These are phyloP conservation scores for Baorangia bicolor DNA, from an alignment of 768 basidiomycete species.

Conservation along the genomic window DNA sequence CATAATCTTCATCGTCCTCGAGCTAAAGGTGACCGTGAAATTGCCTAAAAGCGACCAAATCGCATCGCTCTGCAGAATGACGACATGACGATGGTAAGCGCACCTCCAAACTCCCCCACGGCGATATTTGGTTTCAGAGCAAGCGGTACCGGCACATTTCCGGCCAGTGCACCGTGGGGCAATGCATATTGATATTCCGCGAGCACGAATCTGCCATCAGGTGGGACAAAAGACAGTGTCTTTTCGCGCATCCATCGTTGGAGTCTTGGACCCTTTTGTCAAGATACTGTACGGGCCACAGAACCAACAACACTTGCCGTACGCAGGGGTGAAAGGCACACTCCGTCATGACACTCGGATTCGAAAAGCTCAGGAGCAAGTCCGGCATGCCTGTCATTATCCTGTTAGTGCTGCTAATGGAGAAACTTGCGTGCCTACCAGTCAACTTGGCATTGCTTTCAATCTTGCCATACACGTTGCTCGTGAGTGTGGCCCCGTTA, in stretches of 20 bases:
- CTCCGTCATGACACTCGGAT: conserved; percentile 69
- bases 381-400: conserved; percentile 77
- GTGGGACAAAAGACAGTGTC: conserved; percentile 86
- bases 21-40: conserved; percentile 62
- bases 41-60: conserved; percentile 39
- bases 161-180: conserved; percentile 34
- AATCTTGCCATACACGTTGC: conserved; percentile 74
- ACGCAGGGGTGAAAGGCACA: conserved; percentile 93
- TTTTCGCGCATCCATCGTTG: conserved; percentile 78
- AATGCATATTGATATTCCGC: conserved; percentile 77
- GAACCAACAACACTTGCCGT: conserved; percentile 48
- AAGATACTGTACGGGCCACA: background rate
- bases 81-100: background rate
- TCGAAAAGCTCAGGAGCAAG: conserved; percentile 71
- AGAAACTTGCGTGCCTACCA: conserved; percentile 42
- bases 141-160: conserved; percentile 52
- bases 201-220: conserved; percentile 84
- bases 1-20: conserved; percentile 62
- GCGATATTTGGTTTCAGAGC: conserved; percentile 44
- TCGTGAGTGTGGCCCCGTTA: conserved; percentile 63
- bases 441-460: conserved; percentile 75
- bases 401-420: background rate
- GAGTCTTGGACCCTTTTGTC: conserved; percentile 46
- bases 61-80: background rate
- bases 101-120: conserved; percentile 33